Percentiles rank a stretch among this genome's conserved stretches.
phyloP scores from a whole-genome alignment of 495 filamentous ascomycete genomes.

The Aspergillus heteromorphus region DNA sequence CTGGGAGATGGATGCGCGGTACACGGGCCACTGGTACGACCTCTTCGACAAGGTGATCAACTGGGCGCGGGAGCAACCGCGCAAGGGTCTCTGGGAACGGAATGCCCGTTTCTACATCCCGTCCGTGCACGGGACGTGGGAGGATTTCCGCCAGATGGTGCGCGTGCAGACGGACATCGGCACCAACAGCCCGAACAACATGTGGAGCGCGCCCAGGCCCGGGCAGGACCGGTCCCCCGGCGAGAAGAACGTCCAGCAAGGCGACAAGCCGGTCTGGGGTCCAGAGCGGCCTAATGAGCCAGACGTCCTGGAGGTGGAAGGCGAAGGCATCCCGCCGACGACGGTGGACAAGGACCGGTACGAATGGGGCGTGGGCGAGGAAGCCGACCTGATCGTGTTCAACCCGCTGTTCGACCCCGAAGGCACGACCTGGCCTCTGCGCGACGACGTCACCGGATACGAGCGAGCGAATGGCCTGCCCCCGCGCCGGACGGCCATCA shows the following conservation, averaged over 20 bases:
- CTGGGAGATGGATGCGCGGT: constrained; percentile 97
- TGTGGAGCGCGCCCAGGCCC: constrained; percentile 53
- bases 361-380: constrained; percentile 84
- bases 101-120: constrained; percentile 90
- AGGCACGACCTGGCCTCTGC: constrained; percentile 80
- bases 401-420: constrained; percentile 92
- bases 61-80: constrained; percentile 79
- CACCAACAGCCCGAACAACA: constrained; percentile 64
- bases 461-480: constrained; percentile 60
- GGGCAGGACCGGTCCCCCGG: constrained; percentile 29
- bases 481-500: constrained; percentile 82
- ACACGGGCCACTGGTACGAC: constrained; percentile 95
- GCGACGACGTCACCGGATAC: constrained; percentile 87
- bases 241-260: constrained; percentile 44
- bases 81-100: constrained; percentile 91
- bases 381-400: constrained; percentile 89
- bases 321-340: constrained; percentile 65
- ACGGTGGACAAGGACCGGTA: constrained; percentile 74
- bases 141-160: constrained; percentile 90
- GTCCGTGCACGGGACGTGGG: constrained; percentile 80
- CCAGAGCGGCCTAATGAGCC: constrained; percentile 62
- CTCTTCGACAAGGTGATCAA: constrained; percentile 66
- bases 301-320: constrained; percentile 64
- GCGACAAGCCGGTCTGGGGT: constrained; percentile 78
- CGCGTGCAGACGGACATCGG: constrained; percentile 82